Conservation (phyloP, 2,329 filamentous ascomycete genomes). For the Corynespora cassiicola region DNA sequence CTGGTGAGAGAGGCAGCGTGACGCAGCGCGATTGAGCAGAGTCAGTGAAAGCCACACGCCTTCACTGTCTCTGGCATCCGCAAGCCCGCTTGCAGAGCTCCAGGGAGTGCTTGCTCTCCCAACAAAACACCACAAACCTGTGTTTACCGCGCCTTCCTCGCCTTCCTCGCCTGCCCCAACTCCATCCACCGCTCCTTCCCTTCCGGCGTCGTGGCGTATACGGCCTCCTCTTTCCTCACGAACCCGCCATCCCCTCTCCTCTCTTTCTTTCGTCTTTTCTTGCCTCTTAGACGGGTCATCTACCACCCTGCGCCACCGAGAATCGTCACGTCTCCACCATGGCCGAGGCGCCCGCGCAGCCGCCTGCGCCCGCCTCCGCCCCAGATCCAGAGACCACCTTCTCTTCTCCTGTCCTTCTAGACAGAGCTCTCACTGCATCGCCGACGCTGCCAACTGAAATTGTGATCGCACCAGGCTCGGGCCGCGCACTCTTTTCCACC, state of each 20-base stretch:
- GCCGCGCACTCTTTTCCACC: slow-evolving; percentile 38
- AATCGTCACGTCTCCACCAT: slow-evolving; percentile 4
- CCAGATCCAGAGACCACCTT: neutral
- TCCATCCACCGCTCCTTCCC: neutral
- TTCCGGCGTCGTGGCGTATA: too few relatives aligned
- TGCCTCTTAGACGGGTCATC: too few relatives aligned
- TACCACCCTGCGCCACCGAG: neutral
- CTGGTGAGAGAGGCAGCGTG: too few relatives aligned
- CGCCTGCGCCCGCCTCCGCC: neutral
- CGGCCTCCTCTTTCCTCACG: slow-evolving; percentile 9
- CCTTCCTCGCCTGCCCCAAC: slow-evolving; percentile 5
- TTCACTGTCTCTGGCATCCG: too few relatives aligned
- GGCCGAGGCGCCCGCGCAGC: slow-evolving; percentile 1
- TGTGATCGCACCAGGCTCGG: slow-evolving; percentile 10
- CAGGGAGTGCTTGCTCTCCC: too few relatives aligned
- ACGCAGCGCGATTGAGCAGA: too few relatives aligned
- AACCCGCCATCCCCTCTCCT: slow-evolving; percentile 4
- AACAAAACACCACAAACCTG: too few relatives aligned
- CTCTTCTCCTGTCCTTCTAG: slow-evolving; percentile 14
- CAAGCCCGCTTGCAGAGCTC: too few relatives aligned
- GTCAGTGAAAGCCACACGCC: too few relatives aligned
- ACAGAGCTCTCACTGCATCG: slow-evolving; percentile 13
- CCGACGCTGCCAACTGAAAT: neutral
- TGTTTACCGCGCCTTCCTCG: neutral
- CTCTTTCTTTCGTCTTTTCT: neutral